Base-by-base conservation (phyloP, 2,329 filamentous ascomycete genomes). In the Fusarium oligoseptatum region DNA sequence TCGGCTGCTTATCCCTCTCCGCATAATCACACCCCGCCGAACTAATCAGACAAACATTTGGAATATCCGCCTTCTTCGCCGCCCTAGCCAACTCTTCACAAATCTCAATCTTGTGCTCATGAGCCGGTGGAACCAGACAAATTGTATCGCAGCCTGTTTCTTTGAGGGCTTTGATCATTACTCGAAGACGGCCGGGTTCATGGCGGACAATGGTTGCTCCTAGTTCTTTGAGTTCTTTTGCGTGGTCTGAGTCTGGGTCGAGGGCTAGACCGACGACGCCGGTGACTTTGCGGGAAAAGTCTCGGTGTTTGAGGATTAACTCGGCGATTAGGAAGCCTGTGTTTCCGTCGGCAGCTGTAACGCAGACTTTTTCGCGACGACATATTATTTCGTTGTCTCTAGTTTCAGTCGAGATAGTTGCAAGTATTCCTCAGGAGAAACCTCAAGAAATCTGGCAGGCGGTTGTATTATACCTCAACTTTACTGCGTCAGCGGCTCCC, bases 321-420 rank as follows among this genome's bases (percentile, higher is more conserved):
- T 88, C 85, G 43, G 85, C 84, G 73, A 88, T 88, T 67, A 85
- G 79, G 71, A 86, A 88, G 71, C 87, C 87, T 6, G 86, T 88
- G 65, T 88, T 82, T 75, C 87, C 87, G 50, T 88, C 87, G 14
- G 83, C 82, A 36, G 87, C 83, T 3, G 85, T 87, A 75, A 88
- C 81, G 74, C 84, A 86, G 61, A 88, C 72, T 62, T 87, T 87
- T 87, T 71, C 85, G 85, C 1, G 85, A 24, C 43, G 43, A 78
- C 85, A 87, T 87, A n/a, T 20, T 69, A 20, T 39, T 17, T 9
- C 17, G 11, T 12, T 20, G 15, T 6, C 1, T 20, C 5, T 2
- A 1, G 3, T 17, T 34, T n/a, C 20, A 12, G 14, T 39, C 34
- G 3, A 57, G n/a, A 57, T 39, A 57, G 20, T 20, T 57, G 12